Evolutionary conservation across 2,329 filamentous ascomycete species (phyloP).

Genomic region (Xylariales sp.): DNA sequence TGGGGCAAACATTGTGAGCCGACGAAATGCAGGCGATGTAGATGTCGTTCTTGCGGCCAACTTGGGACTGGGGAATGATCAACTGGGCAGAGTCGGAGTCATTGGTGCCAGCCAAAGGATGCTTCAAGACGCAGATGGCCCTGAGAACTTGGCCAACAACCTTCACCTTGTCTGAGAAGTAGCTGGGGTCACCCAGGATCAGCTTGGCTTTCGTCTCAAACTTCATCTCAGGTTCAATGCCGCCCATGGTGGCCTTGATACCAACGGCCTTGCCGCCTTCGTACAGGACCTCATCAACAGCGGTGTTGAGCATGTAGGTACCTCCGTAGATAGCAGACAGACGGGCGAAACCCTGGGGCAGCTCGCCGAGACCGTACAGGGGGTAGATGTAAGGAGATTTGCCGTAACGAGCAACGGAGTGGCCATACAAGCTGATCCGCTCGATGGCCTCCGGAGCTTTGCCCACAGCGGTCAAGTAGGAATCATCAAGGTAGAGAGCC

Average conservation of each 20-base stretch:
- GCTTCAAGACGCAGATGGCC: slow-evolving; percentile 95
- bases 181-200: slow-evolving; percentile 93
- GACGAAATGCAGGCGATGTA: slow-evolving; percentile 96
- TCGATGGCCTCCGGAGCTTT: slow-evolving; percentile 79
- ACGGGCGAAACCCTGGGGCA: slow-evolving; percentile 95
- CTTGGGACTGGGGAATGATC: slow-evolving; percentile 96
- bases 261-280: slow-evolving; percentile 82
- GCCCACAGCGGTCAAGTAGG: slow-evolving; percentile 72
- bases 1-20: slow-evolving; percentile 96
- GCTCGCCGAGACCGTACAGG: slow-evolving; percentile 92
- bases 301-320: slow-evolving; percentile 98
- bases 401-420: slow-evolving; percentile 95
- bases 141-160: slow-evolving; percentile 87
- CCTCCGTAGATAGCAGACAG: slow-evolving; percentile 97
- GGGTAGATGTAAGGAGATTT: slow-evolving; percentile 99
- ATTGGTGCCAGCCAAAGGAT: slow-evolving; percentile 86
- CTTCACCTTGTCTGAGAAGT: slow-evolving; percentile 88
- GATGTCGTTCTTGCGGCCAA: slow-evolving; percentile 95
- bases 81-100: slow-evolving; percentile 87
- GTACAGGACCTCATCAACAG: slow-evolving; percentile 84
- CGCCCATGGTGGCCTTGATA: slow-evolving; percentile 96
- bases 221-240: slow-evolving; percentile 78
- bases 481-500: slow-evolving; percentile 89
- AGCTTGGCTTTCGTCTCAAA: slow-evolving; percentile 96
- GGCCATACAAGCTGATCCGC: slow-evolving; percentile 92